Evolutionary conservation across 1,284 basidiomycete species (phyloP).

Genomic region (Sutorius eximius): DNA sequence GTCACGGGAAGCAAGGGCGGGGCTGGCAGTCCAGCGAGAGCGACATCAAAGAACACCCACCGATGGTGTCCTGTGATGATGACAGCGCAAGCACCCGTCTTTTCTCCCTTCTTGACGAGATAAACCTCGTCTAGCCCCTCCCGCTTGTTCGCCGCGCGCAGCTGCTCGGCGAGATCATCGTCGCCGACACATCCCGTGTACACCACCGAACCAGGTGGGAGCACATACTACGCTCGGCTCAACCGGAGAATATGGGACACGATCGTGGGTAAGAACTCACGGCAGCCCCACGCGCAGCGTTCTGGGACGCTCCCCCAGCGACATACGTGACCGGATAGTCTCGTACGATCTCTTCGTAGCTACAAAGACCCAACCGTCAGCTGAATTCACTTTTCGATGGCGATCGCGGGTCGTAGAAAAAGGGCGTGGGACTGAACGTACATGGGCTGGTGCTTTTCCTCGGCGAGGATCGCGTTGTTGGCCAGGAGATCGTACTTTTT

Average conservation of each 20-base stretch:
- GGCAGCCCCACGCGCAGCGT: slow-evolving; percentile 93
- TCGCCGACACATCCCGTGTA: slow-evolving; percentile 95
- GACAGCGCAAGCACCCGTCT: slow-evolving; percentile 97
- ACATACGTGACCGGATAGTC: slow-evolving; percentile 86
- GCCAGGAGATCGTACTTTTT: slow-evolving; percentile 91
- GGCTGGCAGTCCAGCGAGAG: background rate
- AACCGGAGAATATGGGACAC: background rate
- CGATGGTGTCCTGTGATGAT: slow-evolving; percentile 93
- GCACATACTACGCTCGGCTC: slow-evolving; percentile 66
- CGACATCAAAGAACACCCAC: slow-evolving; percentile 35
- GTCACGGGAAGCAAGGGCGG: background rate
- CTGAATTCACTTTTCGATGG: background rate
- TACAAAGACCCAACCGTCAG: slow-evolving; percentile 32
- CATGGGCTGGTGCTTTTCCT: slow-evolving; percentile 85
- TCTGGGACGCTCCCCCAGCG: slow-evolving; percentile 96
- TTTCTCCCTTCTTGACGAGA: slow-evolving; percentile 81
- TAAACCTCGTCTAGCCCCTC: slow-evolving; percentile 92
- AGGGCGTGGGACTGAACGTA: slow-evolving; percentile 36
- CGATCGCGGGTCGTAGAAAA: background rate
- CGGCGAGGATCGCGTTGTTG: slow-evolving; percentile 96
- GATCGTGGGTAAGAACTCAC: slow-evolving; percentile 52
- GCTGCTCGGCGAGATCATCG: slow-evolving; percentile 87
- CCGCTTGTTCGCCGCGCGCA: slow-evolving; percentile 89
- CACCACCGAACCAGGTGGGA: slow-evolving; percentile 88
- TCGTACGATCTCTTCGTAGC: slow-evolving; percentile 87